Percentiles rank a stretch among this genome's conserved stretches.
Conservation (phyloP, 305 asterid genomes). For the Solanum aculeatissimum region DNA sequence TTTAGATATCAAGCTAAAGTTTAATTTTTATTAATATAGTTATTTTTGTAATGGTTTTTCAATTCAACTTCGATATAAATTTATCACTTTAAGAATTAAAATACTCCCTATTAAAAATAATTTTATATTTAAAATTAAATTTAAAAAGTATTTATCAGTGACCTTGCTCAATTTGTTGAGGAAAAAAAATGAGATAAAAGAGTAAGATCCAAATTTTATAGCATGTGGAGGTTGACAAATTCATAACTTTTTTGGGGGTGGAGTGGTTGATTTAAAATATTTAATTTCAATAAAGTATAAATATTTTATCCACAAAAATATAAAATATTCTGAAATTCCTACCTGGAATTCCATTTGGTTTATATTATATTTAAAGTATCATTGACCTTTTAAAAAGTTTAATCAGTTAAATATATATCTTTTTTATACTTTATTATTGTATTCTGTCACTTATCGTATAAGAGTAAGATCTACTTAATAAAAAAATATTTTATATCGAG, state of each 20-base stretch:
- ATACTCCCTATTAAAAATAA: no score
- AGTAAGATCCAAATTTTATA: slow-evolving; percentile 9
- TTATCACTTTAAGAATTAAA: no score
- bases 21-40: no score
- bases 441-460: neutral
- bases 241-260: slow-evolving; percentile 10
- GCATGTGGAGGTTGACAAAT: slow-evolving; percentile 56
- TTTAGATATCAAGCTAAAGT: neutral
- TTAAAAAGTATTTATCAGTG: neutral
- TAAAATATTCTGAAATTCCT: slow-evolving; percentile 23
- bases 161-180: no score
- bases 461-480: neutral
- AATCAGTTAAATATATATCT: neutral
- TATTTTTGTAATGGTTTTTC: no score
- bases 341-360: slow-evolving; percentile 35
- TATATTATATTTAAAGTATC: neutral
- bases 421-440: neutral
- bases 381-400: neutral
- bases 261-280: slow-evolving; percentile 17
- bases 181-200: neutral
- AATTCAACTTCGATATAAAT: no score
- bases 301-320: neutral
- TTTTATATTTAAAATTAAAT: no score
- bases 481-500: no score
- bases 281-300: neutral